Percentiles rank a stretch among this genome's conserved stretches.
phyloP scores from a whole-genome alignment of 2,329 filamentous ascomycete species.

The Nigrograna mackinnonii region DNA sequence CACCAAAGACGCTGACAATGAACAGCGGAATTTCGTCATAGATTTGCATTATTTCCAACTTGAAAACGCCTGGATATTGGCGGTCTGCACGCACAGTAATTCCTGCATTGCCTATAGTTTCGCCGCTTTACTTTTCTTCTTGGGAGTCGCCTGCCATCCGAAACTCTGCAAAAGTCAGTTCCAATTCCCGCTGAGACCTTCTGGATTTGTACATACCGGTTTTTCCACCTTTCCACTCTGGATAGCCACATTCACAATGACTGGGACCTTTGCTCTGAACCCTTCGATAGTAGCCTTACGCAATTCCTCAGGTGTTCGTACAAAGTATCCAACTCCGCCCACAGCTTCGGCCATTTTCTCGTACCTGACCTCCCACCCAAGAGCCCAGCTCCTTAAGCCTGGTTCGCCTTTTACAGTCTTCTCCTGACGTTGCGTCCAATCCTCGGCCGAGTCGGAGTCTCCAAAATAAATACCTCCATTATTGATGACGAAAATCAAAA shows the following conservation, averaged over 20 bases:
- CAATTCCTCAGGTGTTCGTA: conserved; percentile 56
- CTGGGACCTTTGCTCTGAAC: conserved; percentile 51
- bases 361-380: conserved; percentile 60
- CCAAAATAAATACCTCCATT: conserved; percentile 51
- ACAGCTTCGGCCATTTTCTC: conserved; percentile 59
- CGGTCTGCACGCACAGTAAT: too few relatives aligned
- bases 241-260: conserved; percentile 59
- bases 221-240: conserved; percentile 52
- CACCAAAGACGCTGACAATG: too few relatives aligned
- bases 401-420: conserved; percentile 28
- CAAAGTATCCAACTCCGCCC: conserved; percentile 57
- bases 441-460: conserved; percentile 34
- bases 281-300: conserved; percentile 53
- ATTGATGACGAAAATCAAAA: conserved; percentile 59
- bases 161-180: conserved; percentile 7
- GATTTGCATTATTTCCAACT: too few relatives aligned
- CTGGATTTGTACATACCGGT: conserved; percentile 9
- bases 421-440: conserved; percentile 48
- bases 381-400: conserved; percentile 49
- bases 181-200: neutral
- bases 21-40: too few relatives aligned
- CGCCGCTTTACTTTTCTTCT: conserved; percentile 5
- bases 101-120: conserved; percentile 6
- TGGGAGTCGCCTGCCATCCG: conserved; percentile 12
- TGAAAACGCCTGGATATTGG: too few relatives aligned